These are phyloP conservation scores for Alternaria rosae DNA, from an alignment of 2,329 filamentous ascomycete species.

Conservation along the genomic window DNA sequence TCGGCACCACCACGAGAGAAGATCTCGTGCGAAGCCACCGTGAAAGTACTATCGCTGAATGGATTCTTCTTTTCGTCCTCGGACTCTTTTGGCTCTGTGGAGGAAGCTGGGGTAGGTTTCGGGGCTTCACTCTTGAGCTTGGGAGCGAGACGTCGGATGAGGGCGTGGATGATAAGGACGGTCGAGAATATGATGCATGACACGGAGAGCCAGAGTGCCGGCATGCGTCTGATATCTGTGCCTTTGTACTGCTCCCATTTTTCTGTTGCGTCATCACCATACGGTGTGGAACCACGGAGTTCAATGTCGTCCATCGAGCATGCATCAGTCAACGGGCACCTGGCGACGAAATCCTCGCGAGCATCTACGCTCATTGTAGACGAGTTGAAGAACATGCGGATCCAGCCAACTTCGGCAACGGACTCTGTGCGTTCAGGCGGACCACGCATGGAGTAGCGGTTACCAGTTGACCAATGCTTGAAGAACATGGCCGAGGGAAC, in stretches of 20 bases:
- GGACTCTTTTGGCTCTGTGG: background rate
- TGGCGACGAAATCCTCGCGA: constrained; percentile 10
- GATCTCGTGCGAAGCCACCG: background rate
- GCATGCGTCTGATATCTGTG: constrained; percentile 36
- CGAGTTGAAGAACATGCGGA: constrained; percentile 60
- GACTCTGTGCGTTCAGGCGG: constrained; percentile 51
- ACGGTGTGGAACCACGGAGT: constrained; percentile 45
- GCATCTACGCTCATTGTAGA: constrained; percentile 46
- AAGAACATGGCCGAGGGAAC: constrained; percentile 54
- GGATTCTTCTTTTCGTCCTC: constrained; percentile 9
- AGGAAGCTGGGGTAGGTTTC: background rate
- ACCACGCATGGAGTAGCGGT: constrained; percentile 55
- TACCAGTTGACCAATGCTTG: constrained; percentile 60
- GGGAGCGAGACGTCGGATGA: constrained; percentile 32
- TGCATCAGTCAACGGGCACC: constrained; percentile 23
- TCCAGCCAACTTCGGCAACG: constrained; percentile 55
- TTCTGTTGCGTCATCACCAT: constrained; percentile 25
- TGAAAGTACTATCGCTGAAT: constrained; percentile 10
- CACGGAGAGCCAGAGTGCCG: constrained; percentile 44
- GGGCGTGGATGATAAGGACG: constrained; percentile 40
- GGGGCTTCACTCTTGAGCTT: constrained; percentile 9
- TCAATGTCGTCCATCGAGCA: constrained; percentile 48
- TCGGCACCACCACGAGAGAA: background rate
- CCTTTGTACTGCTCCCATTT: constrained; percentile 42
- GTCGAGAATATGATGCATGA: constrained; percentile 40